Evolutionary conservation across 164 flowering plant species (phyloP).

Genomic region (Nelumbo lutea): DNA sequence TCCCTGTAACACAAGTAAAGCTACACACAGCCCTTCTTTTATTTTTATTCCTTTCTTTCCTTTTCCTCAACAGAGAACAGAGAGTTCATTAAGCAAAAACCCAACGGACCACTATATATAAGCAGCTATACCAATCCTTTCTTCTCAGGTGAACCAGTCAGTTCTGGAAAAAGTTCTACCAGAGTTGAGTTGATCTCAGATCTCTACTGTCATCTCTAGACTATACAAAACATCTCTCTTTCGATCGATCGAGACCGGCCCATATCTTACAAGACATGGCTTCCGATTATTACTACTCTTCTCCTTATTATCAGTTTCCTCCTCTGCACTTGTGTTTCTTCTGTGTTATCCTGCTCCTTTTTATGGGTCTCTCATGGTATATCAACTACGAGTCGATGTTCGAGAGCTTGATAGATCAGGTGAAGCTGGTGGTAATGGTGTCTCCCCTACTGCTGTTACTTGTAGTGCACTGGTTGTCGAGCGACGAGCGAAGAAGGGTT

Average conservation of each 20-base stretch:
- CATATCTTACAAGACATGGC: slow-evolving; percentile 8
- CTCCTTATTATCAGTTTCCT: slow-evolving; percentile 16
- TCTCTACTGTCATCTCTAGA: not conserved
- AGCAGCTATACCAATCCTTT: too few species aligned
- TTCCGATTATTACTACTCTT: slow-evolving; percentile 10
- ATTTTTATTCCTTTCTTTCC: not conserved
- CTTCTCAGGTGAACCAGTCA: not conserved
- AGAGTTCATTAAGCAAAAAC: not conserved
- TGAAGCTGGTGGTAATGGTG: slow-evolving; percentile 53
- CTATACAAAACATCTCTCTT: too few species aligned
- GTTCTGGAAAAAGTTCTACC: not conserved
- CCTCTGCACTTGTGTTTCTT: slow-evolving; percentile 60
- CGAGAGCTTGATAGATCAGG: slow-evolving; percentile 43
- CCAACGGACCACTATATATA: not conserved
- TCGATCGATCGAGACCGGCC: too few species aligned
- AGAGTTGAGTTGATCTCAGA: not conserved
- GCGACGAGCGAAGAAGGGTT: slow-evolving; percentile 23
- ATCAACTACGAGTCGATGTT: slow-evolving; percentile 51
- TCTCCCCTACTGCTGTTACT: slow-evolving; percentile 60
- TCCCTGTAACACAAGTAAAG: slow-evolving; percentile 15
- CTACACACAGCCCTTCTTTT: not conserved
- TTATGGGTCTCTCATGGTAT: slow-evolving; percentile 61
- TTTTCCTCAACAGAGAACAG: not conserved
- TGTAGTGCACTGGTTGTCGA: slow-evolving; percentile 57
- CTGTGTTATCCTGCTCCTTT: slow-evolving; percentile 36